Evolutionary conservation across 106 monocot genomes (phyloP).

Genomic region (Acorus calamus): DNA sequence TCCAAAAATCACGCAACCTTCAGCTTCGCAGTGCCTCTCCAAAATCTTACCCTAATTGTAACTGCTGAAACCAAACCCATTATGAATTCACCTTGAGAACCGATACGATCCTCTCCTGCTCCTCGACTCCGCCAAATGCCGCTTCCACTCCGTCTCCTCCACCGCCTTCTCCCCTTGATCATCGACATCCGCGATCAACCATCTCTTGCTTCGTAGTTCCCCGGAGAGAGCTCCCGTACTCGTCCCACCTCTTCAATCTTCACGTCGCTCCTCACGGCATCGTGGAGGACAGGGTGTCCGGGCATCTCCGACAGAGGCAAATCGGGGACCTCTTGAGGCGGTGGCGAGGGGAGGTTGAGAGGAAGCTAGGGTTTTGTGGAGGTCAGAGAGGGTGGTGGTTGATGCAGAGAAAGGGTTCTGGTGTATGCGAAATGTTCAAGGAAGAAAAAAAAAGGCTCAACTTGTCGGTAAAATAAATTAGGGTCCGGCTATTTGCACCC

Average conservation of each 20-base stretch:
- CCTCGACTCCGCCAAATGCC: slow-evolving; percentile 70
- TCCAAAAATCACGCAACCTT: slow-evolving; percentile 61
- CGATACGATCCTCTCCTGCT: slow-evolving; percentile 53
- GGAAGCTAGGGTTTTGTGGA: slow-evolving; percentile 4
- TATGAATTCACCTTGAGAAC: slow-evolving; percentile 51
- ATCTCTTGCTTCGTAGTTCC: background rate
- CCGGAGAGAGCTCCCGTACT: slow-evolving; percentile 38
- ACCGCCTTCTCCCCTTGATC: background rate
- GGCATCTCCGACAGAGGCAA: slow-evolving; percentile 18
- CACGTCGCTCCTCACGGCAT: slow-evolving; percentile 41
- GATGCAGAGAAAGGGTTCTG: no score
- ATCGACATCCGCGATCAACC: background rate
- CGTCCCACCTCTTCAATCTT: slow-evolving; percentile 62
- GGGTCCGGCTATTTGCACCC: no score
- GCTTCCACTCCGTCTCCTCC: slow-evolving; percentile 40
- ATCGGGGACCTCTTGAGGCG: background rate
- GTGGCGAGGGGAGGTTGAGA: slow-evolving; percentile 8
- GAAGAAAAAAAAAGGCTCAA: no score
- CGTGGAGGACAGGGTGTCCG: slow-evolving; percentile 27
- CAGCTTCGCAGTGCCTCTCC: slow-evolving; percentile 59
- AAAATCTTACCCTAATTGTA: slow-evolving; percentile 61
- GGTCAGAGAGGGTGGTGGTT: no score
- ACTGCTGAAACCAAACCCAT: slow-evolving; percentile 23
- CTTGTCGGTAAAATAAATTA: no score
- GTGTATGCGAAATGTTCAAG: no score